phyloP scores from a whole-genome alignment of 495 filamentous ascomycete genomes.

The Extremus antarcticus region DNA sequence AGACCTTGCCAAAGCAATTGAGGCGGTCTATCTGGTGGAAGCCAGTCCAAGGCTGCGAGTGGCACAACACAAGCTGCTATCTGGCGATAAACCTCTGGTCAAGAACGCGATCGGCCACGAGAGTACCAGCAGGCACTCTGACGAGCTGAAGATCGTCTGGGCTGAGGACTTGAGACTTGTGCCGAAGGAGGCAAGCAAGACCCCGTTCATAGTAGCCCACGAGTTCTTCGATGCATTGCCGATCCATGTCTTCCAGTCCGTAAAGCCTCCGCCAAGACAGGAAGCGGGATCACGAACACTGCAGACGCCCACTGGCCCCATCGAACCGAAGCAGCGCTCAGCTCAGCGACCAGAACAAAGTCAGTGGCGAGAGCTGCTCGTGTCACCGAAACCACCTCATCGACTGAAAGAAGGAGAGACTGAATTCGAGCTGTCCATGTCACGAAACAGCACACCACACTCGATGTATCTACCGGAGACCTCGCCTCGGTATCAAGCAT shows the following conservation, averaged over 20 bases:
- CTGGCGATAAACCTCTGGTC: conserved; percentile 57
- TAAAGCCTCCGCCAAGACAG: conserved; percentile 36
- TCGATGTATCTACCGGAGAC: conserved; percentile 73
- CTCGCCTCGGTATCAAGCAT: conserved; percentile 67
- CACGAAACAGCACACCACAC: conserved; percentile 64
- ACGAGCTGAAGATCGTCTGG: conserved; percentile 65
- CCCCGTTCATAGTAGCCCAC: conserved; percentile 88
- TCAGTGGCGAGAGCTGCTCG: conserved; percentile 82
- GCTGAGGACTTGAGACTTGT: conserved; percentile 78
- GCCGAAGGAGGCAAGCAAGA: conserved; percentile 54
- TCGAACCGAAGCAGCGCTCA: conserved; percentile 26
- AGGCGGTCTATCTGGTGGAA: conserved; percentile 83
- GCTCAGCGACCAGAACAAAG: conserved; percentile 18
- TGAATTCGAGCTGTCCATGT: conserved; percentile 75
- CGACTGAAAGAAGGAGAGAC: conserved; percentile 39
- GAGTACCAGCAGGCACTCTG: conserved; percentile 63
- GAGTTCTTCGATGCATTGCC: conserved; percentile 99
- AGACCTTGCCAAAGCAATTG: conserved; percentile 60
- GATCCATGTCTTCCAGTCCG: conserved; percentile 84
- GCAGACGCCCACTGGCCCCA: conserved; percentile 29
- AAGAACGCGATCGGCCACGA: conserved; percentile 64
- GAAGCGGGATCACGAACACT: conserved; percentile 25
- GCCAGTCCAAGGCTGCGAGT: conserved; percentile 65
- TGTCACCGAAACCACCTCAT: conserved; percentile 52
- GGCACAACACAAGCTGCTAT: conserved; percentile 73